Base-by-base conservation (phyloP, 164 flowering plant species). In the Magnolia changhungtana region DNA sequence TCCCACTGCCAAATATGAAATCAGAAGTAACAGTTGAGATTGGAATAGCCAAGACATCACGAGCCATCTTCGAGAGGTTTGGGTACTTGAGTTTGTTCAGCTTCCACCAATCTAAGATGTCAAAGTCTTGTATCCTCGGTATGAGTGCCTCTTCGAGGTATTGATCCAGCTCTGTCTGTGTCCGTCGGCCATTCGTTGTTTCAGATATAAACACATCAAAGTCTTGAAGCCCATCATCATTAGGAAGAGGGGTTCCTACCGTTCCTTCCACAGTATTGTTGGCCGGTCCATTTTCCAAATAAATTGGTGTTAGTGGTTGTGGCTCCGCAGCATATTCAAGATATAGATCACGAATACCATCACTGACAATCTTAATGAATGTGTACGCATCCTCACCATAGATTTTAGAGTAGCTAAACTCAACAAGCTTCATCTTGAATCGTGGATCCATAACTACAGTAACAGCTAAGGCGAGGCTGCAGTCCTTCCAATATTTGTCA, bases 391-490 rank as follows among this genome's bases (percentile, higher is more conserved):
- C 87, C 4, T 89, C 92, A 21, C 93, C 96, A 66, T 88, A 91
- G 20, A 94, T 85, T 78, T 90, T 94, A 1, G 89, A 67, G 81
- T 89, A 96, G 83, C 93, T 89, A 81, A 90, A 91, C 80, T 94
- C 95, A 31, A 96, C 94, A 52, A 96, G 89, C 85, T 91, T 94
- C 96, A 94, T 87, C 77, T 92, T 96, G 81, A 89, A 96, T 59
- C 97, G 86, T 1, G 99, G 99, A 82, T 96, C 97, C 94, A 96
- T 87, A 55, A 88, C 90, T 0, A 94, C 95, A 0, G 96, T 93
- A 64, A 87, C 79, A 16, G 96, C 96, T 71, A 96, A 79, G 50
- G 89, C 83, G 78, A 90, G 78, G 83, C 86, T 84, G 70, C 93
- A 86, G 64, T 88, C 85, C 72, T 83, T 90, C 97, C 97, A 95